Base-by-base conservation (phyloP, 441 rosid species). In the Pelargonium cotyledonis region DNA sequence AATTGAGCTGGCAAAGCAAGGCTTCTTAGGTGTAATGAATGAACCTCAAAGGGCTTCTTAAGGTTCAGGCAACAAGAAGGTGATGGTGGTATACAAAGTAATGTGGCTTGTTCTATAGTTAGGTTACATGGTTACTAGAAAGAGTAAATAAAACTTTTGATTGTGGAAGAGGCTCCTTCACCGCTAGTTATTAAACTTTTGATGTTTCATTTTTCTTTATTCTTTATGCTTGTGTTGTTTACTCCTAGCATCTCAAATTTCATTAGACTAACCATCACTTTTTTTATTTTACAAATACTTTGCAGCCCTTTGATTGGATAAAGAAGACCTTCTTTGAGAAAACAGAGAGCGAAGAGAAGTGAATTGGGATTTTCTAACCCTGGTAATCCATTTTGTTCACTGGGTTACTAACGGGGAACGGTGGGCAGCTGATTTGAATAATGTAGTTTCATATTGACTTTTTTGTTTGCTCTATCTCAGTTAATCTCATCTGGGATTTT, bases 231-330 rank as follows among this genome's bases (percentile, higher is more conserved):
- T 61, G 4, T 12, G 14, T 67, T 67, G 40, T n/a, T 66, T 60
- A 55, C 38, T 29, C 31, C 1, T 57, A n/a, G 6, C 47, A 51
- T 19, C 4, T 14, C 53, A 69, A 3, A 51, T 41, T 78, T 11
- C 65, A 8, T 53, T 72, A 5, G 49, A n/a, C 19, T 57, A 15
- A 57, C 62, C 29, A 6, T 26, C 40, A 21, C 23, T 1, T 47
- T 1, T 47, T 66, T 60, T 35, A 55, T 65, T 63, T 63, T 21
- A 0, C 11, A 15, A 55, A 65, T 8, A 6, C 18, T 57, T 51
- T 14, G 26, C 89, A 93, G 97, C 98, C 98, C 2, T 89, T 90
- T 77, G 87, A 71, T 82, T 93, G 96, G 96, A 74, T 93, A 68
- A 89, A 85, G 88, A 93, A 80, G 86, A 93, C 96, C 8, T 89